Conservation (phyloP, 2,329 filamentous ascomycete genomes). For the Cladophialophora immunda region DNA sequence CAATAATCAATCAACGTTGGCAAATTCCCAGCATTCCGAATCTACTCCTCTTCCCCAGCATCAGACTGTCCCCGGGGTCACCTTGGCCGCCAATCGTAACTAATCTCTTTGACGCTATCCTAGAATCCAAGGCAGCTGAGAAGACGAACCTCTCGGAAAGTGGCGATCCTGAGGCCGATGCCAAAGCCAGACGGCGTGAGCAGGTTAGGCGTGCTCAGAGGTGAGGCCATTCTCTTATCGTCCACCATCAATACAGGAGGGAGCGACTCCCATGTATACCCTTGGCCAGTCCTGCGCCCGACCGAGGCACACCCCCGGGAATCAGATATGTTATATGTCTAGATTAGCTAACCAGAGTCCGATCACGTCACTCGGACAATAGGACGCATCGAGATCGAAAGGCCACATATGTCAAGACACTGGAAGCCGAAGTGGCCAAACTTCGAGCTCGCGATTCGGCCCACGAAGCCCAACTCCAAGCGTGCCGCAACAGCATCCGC, state of each 20-base stretch:
- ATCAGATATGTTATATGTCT: not conserved
- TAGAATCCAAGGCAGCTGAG: constrained; percentile 5
- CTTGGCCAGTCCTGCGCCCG: too few relatives aligned
- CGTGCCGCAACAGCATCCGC: constrained; percentile 30
- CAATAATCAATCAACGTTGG: not conserved
- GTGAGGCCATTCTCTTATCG: constrained; percentile 32
- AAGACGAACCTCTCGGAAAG: not conserved
- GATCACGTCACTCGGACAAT: constrained; percentile 7
- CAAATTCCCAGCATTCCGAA: not conserved
- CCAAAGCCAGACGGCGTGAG: constrained; percentile 41
- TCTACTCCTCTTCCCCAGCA: too few relatives aligned
- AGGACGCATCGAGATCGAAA: constrained; percentile 46
- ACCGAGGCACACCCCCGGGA: too few relatives aligned
- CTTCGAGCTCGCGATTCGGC: constrained; percentile 42
- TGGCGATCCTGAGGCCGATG: constrained; percentile 19
- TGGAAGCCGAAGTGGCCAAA: constrained; percentile 43
- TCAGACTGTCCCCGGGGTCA: not conserved
- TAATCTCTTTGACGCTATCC: not conserved
- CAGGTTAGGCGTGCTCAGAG: constrained; percentile 45
- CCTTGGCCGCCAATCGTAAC: not conserved
- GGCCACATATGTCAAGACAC: constrained; percentile 44
- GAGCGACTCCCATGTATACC: not conserved
- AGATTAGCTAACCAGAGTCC: constrained; percentile 10
- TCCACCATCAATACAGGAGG: not conserved
- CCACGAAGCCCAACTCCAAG: constrained; percentile 27